A percentile compares a stretch with the other conserved stretches of the same genome.
phyloP scores from a whole-genome alignment of 148 eudicot species.

The Spergularia bocconei region DNA sequence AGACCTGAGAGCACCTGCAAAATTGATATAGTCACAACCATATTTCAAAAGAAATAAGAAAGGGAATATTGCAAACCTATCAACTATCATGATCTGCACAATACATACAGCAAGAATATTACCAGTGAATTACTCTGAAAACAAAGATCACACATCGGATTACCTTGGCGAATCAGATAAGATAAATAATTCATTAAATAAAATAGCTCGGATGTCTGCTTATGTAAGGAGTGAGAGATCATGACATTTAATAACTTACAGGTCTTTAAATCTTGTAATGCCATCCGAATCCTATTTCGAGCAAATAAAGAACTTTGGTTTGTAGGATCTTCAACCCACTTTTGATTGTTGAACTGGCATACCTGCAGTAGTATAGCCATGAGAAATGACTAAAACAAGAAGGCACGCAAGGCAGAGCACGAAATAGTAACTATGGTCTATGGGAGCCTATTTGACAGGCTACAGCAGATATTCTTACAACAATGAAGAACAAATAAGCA shows the following conservation, averaged over 20 bases:
- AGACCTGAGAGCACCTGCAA: slow-evolving; percentile 64
- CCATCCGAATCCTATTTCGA: slow-evolving; percentile 82
- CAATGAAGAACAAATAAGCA: not conserved
- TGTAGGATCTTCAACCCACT: slow-evolving; percentile 98
- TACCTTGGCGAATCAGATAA: not conserved
- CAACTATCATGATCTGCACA: not conserved
- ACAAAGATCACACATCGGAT: too few species aligned
- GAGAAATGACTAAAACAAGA: not conserved
- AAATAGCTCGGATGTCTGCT: not conserved
- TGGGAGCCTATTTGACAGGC: not conserved
- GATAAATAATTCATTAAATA: not conserved
- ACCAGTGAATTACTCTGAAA: not conserved
- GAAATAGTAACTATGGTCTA: not conserved
- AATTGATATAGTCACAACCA: slow-evolving; percentile 11
- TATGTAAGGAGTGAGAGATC: not conserved
- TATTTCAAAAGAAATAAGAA: not conserved
- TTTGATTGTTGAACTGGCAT: slow-evolving; percentile 58
- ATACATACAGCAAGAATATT: not conserved
- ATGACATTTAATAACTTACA: slow-evolving; percentile 26
- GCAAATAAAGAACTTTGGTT: slow-evolving; percentile 65
- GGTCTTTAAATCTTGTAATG: slow-evolving; percentile 31
- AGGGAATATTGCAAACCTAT: not conserved
- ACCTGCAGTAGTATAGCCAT: slow-evolving; percentile 46
- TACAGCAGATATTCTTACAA: not conserved
- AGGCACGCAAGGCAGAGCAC: not conserved